Evolutionary conservation across 1,284 basidiomycete genomes (phyloP).

Genomic region (Uromyces viciae-fabae): DNA sequence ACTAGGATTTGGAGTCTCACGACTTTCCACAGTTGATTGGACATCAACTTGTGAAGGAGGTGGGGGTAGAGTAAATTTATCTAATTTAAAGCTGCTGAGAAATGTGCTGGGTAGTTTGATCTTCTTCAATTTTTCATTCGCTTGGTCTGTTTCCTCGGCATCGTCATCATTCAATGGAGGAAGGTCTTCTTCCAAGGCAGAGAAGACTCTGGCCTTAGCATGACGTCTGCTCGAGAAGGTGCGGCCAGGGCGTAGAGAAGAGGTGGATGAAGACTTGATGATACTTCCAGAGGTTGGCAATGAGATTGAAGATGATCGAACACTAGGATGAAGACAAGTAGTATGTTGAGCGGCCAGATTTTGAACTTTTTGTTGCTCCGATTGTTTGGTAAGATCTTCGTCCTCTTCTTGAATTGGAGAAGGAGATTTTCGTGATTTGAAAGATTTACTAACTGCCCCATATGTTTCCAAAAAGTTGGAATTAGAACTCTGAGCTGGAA

Average conservation of each 20-base stretch:
- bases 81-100: conserved; percentile 32
- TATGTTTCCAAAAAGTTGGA: conserved; percentile 1
- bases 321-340: conserved; percentile 28
- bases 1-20: conserved; percentile 1
- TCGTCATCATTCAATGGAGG: conserved; percentile 48
- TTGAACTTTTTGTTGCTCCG: not conserved
- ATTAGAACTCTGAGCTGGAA: not conserved
- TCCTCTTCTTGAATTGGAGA: conserved; percentile 17
- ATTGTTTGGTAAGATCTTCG: conserved; percentile 1
- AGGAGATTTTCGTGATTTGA: conserved; percentile 15
- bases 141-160: conserved; percentile 47
- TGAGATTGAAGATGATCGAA: conserved; percentile 44
- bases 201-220: conserved; percentile 47
- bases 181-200: conserved; percentile 50
- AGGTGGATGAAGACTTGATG: conserved; percentile 21
- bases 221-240: conserved; percentile 48
- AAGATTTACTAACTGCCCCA: not conserved
- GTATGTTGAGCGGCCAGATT: conserved; percentile 4
- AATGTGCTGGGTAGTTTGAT: conserved; percentile 33
- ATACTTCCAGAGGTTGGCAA: conserved; percentile 25
- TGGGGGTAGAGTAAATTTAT: conserved; percentile 9
- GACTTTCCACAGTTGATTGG: no score
- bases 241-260: conserved; percentile 49
- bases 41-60: not conserved
- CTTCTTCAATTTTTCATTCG: conserved; percentile 46